Base-by-base conservation (phyloP, 208 protist genomes). In the Leishmania arabica region DNA sequence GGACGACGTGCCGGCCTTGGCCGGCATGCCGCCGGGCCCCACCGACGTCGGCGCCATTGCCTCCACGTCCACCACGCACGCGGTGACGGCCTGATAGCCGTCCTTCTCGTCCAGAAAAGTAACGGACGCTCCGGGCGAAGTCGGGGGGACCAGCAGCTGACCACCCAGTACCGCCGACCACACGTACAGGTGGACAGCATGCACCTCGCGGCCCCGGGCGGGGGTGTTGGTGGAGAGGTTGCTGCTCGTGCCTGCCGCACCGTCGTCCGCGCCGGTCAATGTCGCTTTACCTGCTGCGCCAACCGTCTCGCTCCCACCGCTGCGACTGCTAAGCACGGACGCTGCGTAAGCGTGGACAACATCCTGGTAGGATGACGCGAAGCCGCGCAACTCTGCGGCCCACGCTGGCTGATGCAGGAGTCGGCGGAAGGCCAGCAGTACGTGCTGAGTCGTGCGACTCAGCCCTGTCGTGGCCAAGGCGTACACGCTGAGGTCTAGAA, bases 161-260 rank as follows among this genome's bases (percentile, higher is more conserved):
- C 88, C 88, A n/a, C 88, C 88, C 37, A 91, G 79, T 72, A 82
- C 82, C 31, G 64, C 71, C 11, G 75, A 17, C 81, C 83, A 88
- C 53, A 84, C 86, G 68, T 86, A 78, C 37, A 89, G 34, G 51
- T 86, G 66, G 53, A 88, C 31, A 51, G 71, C 80, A 24, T 65
- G 64, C 31, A 81, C 31, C 45, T 75, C 81, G 31, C 79, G 85
- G 21, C 62, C 69, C 42, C 60, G 56, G n/a, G 47, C 11, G 3
- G 51, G 27, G 51, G 45, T 51, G 17, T 24, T 54, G 3, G 19
- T 65, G 78, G 40, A 53, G 69, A 60, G 13, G 34, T 54, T 27
- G 47, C 13, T 73, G 8, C 40, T 49, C 24, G 54, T 73, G 24
- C 69, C 51, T 54, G 42, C 69, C 27, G 45, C 69, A 54, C 45